phyloP scores from a whole-genome alignment of 805 yeast species.

The Zygotorulaspora florentina region DNA sequence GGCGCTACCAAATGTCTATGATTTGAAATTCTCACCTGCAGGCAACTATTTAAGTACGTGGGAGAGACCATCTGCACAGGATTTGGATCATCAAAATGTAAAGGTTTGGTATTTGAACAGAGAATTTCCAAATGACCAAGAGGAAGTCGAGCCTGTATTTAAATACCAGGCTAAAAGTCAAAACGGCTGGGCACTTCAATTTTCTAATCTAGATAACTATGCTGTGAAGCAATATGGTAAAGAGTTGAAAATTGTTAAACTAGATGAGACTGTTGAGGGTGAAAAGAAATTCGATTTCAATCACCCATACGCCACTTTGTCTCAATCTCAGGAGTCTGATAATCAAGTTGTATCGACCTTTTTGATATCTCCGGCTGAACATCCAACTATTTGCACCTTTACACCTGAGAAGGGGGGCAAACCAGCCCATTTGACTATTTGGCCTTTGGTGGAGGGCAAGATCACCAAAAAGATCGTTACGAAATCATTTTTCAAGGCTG shows the following conservation, averaged over 20 bases:
- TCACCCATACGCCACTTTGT: constrained; percentile 57
- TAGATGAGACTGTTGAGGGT: constrained; percentile 40
- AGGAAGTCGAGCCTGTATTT: constrained; percentile 20
- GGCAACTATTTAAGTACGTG: constrained; percentile 82
- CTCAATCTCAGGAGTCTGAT: constrained; percentile 36
- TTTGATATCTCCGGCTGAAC: constrained; percentile 82
- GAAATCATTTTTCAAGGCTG: constrained; percentile 93
- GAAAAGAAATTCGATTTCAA: constrained; percentile 40
- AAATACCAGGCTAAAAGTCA: constrained; percentile 77
- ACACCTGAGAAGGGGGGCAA: constrained; percentile 81
- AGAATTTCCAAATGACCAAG: constrained; percentile 37
- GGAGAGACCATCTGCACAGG: constrained; percentile 79
- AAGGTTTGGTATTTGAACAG: constrained; percentile 60
- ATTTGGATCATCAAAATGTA: constrained; percentile 73
- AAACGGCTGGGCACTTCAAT: constrained; percentile 65
- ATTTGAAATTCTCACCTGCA: constrained; percentile 81
- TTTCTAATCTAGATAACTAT: constrained; percentile 34
- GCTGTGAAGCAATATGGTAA: constrained; percentile 30
- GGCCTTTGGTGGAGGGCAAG: constrained; percentile 40
- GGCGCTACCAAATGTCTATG: constrained; percentile 62
- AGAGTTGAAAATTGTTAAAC: constrained; percentile 32
- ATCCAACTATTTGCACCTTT: constrained; percentile 86
- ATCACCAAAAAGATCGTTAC: constrained; percentile 67
- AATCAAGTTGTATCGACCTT: constrained; percentile 39
- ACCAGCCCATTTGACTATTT: constrained; percentile 85